Evolutionary conservation across 176 grass and related monocot genomes (phyloP).

Genomic region (Musa itinerans): DNA sequence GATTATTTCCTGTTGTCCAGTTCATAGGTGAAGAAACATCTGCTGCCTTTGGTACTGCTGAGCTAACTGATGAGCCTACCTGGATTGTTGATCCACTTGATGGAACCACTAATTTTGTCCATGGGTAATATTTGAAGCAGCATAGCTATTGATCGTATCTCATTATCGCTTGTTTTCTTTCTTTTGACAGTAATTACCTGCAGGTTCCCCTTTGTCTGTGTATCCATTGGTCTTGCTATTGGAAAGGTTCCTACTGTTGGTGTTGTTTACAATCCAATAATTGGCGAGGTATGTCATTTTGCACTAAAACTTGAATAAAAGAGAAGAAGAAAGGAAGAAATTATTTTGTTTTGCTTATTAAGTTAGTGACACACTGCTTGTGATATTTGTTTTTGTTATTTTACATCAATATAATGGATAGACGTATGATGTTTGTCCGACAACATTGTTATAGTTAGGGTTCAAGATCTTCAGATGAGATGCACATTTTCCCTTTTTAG

Average conservation of each 20-base stretch:
- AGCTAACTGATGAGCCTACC: constrained; percentile 76
- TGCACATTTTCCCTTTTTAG: neutral
- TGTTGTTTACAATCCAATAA: constrained; percentile 88
- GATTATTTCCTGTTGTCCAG: constrained; percentile 8
- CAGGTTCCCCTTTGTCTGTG: constrained; percentile 90
- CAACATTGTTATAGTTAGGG: neutral
- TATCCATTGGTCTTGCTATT: constrained; percentile 90
- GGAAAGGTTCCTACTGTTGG: constrained; percentile 69
- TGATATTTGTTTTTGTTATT: neutral
- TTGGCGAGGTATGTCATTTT: constrained; percentile 57
- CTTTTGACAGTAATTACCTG: constrained; percentile 21
- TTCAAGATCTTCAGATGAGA: neutral
- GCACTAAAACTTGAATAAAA: neutral
- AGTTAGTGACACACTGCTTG: neutral
- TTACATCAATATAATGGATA: neutral
- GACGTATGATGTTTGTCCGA: neutral
- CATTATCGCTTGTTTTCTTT: neutral
- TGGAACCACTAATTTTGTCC: constrained; percentile 97
- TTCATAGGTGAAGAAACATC: constrained; percentile 97
- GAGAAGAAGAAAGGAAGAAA: neutral
- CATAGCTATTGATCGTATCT: neutral
- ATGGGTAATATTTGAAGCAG: constrained; percentile 44
- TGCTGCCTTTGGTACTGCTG: constrained; percentile 55
- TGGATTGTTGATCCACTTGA: constrained; percentile 97
- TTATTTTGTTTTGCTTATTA: neutral